Base-by-base conservation (phyloP, 2,329 filamentous ascomycete genomes). In the Dryadomyces sulphureus region DNA sequence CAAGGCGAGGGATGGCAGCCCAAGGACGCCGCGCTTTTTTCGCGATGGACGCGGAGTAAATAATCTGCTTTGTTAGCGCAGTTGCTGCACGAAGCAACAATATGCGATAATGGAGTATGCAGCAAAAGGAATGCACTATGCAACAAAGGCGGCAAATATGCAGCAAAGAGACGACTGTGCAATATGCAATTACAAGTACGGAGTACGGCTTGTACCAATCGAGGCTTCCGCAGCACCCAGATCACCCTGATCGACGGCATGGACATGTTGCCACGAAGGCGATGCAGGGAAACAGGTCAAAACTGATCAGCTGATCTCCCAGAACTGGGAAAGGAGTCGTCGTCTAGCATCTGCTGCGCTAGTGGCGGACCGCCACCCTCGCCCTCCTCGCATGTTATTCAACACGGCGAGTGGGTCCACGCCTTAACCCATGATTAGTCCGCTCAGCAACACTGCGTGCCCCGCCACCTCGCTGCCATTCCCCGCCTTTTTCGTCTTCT, bases 391-490 rank as follows among this genome's bases (percentile, higher is more conserved):
- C 12, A n/a, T 17, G 6, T 21, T 41, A 24, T 19, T 19, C 19
- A 38, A 41, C 16, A 25, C 43, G 46, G 14, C 34, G 14, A 36
- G 34, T 45, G 51, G 51, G 40, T 22, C 46, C 8, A 11, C 14
- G 6, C 2, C 4, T 20, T 1, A 5, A 7, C 17, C 8, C 5
- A 0, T 50, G 38, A 53, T 53, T 52, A 50, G 52, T 19, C 16
- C 32, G 2, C 17, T 32, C 38, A 38, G n/a, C 22, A n/a, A n/a
- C 39, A 48, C 46, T 45, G 48, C 47, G 48, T 52, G 52, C 52
- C 52, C 52, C 52, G 52, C 52, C 52, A 53, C 50, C 41, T 42
- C 38, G 4, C 43, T 35, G 45, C 45, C 40, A 27, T 38, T 48
- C 45, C 48, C 50, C 48, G 44, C 43, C 48, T 49, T 43, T 41